phyloP scores from a whole-genome alignment of 441 rosid species.

The Isatis lusitanica region DNA sequence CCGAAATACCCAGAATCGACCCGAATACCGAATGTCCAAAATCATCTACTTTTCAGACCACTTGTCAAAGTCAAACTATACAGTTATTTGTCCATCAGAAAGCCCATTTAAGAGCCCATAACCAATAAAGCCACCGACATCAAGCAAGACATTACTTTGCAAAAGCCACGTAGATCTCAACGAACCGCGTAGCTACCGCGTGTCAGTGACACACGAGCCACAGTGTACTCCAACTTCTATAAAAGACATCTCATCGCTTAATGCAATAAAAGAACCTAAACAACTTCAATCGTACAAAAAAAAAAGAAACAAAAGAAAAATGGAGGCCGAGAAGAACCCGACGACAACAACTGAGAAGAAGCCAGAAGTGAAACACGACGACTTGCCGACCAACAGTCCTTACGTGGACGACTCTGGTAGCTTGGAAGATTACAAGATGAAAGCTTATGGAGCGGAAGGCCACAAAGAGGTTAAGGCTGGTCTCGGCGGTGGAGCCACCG shows the following conservation, averaged over 20 bases:
- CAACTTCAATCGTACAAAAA: not conserved
- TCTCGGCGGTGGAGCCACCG: slow-evolving; percentile 34
- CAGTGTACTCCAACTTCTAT: not conserved
- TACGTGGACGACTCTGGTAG: slow-evolving; percentile 27
- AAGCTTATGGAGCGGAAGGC: slow-evolving; percentile 36
- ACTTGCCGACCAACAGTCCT: slow-evolving; percentile 15
- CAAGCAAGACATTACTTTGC: not conserved
- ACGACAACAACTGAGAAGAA: slow-evolving; percentile 10
- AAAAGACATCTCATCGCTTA: not conserved
- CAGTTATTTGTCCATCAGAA: too few relatives aligned
- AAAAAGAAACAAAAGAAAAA: not conserved
- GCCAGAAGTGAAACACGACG: not conserved
- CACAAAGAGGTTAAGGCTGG: slow-evolving; percentile 32
- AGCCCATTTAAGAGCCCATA: slow-evolving; percentile 12
- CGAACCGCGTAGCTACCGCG: slow-evolving; percentile 27
- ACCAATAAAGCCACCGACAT: slow-evolving; percentile 14
- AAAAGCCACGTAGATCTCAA: slow-evolving; percentile 24
- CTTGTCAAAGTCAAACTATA: too few relatives aligned
- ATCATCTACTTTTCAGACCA: too few relatives aligned
- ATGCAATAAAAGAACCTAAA: not conserved
- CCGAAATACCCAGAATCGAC: too few relatives aligned
- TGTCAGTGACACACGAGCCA: not conserved
- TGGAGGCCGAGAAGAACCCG: slow-evolving; percentile 20
- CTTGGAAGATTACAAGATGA: slow-evolving; percentile 33
- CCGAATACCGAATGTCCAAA: too few relatives aligned